Evolutionary conservation across 2,329 filamentous ascomycete species (phyloP).

Genomic region (Hypoxylon sp.): DNA sequence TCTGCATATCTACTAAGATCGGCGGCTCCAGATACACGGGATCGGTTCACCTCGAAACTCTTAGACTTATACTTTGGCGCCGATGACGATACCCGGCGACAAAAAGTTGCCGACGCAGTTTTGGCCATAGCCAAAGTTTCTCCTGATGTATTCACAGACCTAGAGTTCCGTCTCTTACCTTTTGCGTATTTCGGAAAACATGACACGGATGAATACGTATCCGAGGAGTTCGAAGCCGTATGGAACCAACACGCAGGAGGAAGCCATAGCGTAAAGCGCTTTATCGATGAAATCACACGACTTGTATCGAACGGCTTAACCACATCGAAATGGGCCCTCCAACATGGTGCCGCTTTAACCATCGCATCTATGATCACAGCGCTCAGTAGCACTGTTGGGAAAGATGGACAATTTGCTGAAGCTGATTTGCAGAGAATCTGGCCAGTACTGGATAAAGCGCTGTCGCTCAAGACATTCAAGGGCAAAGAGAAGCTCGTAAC

Average conservation of each 20-base stretch:
- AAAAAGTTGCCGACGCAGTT: slow-evolving; percentile 85
- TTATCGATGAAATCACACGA: slow-evolving; percentile 82
- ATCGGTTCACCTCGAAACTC: slow-evolving; percentile 64
- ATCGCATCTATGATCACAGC: slow-evolving; percentile 79
- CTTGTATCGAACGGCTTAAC: slow-evolving; percentile 77
- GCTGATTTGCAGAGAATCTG: slow-evolving; percentile 75
- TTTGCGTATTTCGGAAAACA: slow-evolving; percentile 91
- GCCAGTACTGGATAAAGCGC: slow-evolving; percentile 84
- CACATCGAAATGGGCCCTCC: slow-evolving; percentile 88
- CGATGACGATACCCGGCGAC: slow-evolving; percentile 80
- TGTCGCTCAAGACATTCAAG: slow-evolving; percentile 90
- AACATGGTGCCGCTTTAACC: slow-evolving; percentile 86
- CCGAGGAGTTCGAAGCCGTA: slow-evolving; percentile 82
- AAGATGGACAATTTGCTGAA: slow-evolving; percentile 69
- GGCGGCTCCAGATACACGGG: slow-evolving; percentile 62
- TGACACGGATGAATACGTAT: slow-evolving; percentile 83
- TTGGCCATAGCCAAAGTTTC: slow-evolving; percentile 87
- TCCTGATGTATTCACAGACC: slow-evolving; percentile 84
- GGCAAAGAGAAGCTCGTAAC: slow-evolving; percentile 89
- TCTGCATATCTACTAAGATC: slow-evolving; percentile 84
- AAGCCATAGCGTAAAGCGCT: slow-evolving; percentile 82
- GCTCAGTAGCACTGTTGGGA: slow-evolving; percentile 69
- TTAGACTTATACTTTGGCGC: slow-evolving; percentile 83
- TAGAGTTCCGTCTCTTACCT: slow-evolving; percentile 81
- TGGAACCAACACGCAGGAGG: slow-evolving; percentile 95